These are phyloP conservation scores for Lojkania enalia DNA, from an alignment of 2,329 filamentous ascomycete genomes.

Conservation along the genomic window DNA sequence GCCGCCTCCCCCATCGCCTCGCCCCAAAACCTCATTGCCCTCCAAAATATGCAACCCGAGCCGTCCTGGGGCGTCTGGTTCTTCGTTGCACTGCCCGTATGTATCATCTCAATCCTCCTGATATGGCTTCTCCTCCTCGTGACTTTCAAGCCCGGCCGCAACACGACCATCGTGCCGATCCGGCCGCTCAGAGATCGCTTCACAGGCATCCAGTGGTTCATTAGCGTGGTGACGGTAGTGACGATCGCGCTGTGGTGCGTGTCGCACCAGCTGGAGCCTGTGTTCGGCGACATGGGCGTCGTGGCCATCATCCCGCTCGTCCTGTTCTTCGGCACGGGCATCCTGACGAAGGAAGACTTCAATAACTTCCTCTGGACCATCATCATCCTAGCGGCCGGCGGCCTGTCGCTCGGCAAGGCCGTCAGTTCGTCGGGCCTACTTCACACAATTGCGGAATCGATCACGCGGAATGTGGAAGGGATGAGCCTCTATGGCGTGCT, in stretches of 20 bases:
- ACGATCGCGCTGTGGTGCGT: constrained; percentile 94
- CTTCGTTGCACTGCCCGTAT: constrained; percentile 91
- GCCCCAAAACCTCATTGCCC: constrained; percentile 93
- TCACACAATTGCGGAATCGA: constrained; percentile 79
- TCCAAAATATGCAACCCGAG: constrained; percentile 91
- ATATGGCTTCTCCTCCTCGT: constrained; percentile 88
- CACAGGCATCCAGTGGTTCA: constrained; percentile 89
- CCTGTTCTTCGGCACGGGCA: constrained; percentile 93
- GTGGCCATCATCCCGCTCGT: constrained; percentile 95
- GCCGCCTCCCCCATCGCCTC: constrained; percentile 97
- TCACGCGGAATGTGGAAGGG: constrained; percentile 73
- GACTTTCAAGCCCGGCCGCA: constrained; percentile 81
- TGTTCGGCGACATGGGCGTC: constrained; percentile 98
- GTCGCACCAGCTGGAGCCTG: constrained; percentile 80
- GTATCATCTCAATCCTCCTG: constrained; percentile 80
- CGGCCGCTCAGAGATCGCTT: constrained; percentile 87
- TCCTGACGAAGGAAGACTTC: constrained; percentile 97
- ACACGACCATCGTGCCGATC: constrained; percentile 89
- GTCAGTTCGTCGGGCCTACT: constrained; percentile 92
- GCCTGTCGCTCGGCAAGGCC: constrained; percentile 87
- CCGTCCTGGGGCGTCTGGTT: constrained; percentile 97
- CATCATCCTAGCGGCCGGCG: constrained; percentile 94
- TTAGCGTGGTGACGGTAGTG: constrained; percentile 75
- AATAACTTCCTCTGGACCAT: constrained; percentile 99
- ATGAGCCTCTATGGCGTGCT: constrained; percentile 85